Percentiles rank a stretch among this genome's conserved stretches.
phyloP scores from a whole-genome alignment of 768 basidiomycete species.

The Tephrocybe sp. region DNA sequence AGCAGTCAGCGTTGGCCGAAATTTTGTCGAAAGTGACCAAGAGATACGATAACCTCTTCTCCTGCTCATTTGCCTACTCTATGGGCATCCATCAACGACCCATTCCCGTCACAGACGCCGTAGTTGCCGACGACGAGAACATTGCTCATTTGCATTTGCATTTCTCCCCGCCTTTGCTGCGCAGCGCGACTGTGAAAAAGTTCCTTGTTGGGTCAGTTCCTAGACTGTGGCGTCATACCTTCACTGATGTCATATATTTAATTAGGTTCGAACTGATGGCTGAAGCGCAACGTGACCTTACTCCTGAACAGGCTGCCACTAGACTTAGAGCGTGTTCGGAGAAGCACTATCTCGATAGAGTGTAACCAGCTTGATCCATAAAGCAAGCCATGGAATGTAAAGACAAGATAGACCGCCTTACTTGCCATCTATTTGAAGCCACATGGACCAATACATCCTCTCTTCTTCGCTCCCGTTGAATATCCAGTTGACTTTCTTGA shows the following conservation, averaged over 20 bases:
- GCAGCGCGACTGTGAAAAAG: slow-evolving; percentile 82
- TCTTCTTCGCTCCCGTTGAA: slow-evolving; percentile 80
- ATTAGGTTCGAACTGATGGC: slow-evolving; percentile 86
- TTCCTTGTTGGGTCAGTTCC: slow-evolving; percentile 81
- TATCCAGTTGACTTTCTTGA: slow-evolving; percentile 76
- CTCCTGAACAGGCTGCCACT: slow-evolving; percentile 83
- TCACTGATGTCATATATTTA: neutral
- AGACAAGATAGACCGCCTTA: slow-evolving; percentile 25
- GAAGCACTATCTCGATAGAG: slow-evolving; percentile 56
- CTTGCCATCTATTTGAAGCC: slow-evolving; percentile 80
- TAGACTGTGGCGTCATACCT: neutral
- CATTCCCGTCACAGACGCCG: slow-evolving; percentile 36
- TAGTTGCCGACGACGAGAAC: slow-evolving; percentile 38
- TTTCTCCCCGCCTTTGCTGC: slow-evolving; percentile 81
- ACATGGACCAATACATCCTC: slow-evolving; percentile 73
- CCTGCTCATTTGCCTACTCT: slow-evolving; percentile 88
- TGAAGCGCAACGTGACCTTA: slow-evolving; percentile 87
- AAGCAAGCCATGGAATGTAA: neutral
- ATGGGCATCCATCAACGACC: slow-evolving; percentile 94
- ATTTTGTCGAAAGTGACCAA: slow-evolving; percentile 64
- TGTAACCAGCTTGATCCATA: neutral
- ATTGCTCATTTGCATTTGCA: slow-evolving; percentile 85
- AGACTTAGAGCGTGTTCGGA: slow-evolving; percentile 54
- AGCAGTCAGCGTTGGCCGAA: slow-evolving; percentile 64
- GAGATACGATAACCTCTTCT: slow-evolving; percentile 78